Evolutionary conservation across 192 early-diverging fungal species (phyloP).

Genomic region (Mortierella alpina): DNA sequence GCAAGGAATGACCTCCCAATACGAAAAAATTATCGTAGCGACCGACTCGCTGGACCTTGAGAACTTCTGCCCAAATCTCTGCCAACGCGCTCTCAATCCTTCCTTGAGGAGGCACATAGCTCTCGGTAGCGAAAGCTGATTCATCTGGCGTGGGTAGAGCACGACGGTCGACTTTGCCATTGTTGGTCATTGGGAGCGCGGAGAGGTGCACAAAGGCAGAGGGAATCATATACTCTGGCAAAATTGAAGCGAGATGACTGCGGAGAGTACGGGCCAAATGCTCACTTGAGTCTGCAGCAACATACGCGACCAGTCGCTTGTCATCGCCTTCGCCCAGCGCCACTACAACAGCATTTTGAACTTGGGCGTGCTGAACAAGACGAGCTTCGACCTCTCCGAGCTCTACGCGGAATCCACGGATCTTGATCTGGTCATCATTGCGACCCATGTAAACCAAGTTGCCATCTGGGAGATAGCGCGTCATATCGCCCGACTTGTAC

Average conservation of each 20-base stretch:
- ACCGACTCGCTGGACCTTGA: slow-evolving; percentile 2
- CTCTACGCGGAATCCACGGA: slow-evolving; percentile 53
- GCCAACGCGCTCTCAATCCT: slow-evolving; percentile 2
- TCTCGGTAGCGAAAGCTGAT: not conserved
- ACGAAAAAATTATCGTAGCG: slow-evolving; percentile 26
- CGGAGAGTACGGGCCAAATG: slow-evolving; percentile 50
- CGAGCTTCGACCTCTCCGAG: slow-evolving; percentile 38
- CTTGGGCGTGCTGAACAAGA: slow-evolving; percentile 17
- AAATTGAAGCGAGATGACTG: slow-evolving; percentile 60
- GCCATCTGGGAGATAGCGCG: slow-evolving; percentile 33
- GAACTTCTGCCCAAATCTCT: not conserved
- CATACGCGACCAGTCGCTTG: slow-evolving; percentile 68
- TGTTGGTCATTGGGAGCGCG: slow-evolving; percentile 20
- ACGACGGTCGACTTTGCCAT: slow-evolving; percentile 44
- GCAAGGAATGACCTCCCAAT: slow-evolving; percentile 28
- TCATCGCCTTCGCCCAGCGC: slow-evolving; percentile 58
- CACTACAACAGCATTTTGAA: slow-evolving; percentile 35
- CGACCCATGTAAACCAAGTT: slow-evolving; percentile 47
- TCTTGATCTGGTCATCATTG: slow-evolving; percentile 52
- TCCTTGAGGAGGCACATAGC: slow-evolving; percentile 8
- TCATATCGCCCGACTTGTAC: slow-evolving; percentile 47
- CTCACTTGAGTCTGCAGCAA: slow-evolving; percentile 43
- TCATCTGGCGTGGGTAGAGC: slow-evolving; percentile 32
- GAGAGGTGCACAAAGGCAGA: slow-evolving; percentile 26
- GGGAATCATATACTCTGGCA: slow-evolving; percentile 78